Percentiles rank a stretch among this genome's conserved stretches.
Conservation (phyloP, 1,284 basidiomycete genomes). For the Cystobasidium slooffiae region DNA sequence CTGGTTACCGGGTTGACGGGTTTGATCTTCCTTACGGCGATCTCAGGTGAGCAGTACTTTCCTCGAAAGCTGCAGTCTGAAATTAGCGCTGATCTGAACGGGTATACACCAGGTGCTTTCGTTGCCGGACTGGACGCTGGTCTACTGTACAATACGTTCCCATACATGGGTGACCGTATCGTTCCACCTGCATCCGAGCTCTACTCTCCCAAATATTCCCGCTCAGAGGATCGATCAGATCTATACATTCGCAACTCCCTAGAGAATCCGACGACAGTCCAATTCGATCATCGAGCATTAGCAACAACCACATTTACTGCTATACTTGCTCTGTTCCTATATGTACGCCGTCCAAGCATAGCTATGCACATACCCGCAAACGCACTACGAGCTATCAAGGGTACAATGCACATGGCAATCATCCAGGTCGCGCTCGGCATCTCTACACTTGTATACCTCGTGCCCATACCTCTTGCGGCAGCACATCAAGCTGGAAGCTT, state of each 20-base stretch:
- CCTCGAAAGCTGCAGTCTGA: slow-evolving; percentile 67
- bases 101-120: slow-evolving; percentile 65
- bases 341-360: slow-evolving; percentile 62
- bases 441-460: slow-evolving; percentile 87
- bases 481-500: slow-evolving; percentile 95
- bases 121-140: slow-evolving; percentile 98
- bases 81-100: slow-evolving; percentile 55
- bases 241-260: slow-evolving; percentile 90
- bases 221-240: slow-evolving; percentile 70
- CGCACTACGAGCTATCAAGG: slow-evolving; percentile 67
- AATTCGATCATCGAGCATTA: slow-evolving; percentile 92
- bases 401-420: slow-evolving; percentile 80
- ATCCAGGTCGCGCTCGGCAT: slow-evolving; percentile 89
- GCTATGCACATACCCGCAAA: slow-evolving; percentile 68
- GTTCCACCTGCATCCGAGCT: slow-evolving; percentile 84
- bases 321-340: slow-evolving; percentile 69
- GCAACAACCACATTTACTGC: slow-evolving; percentile 78
- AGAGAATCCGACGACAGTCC: slow-evolving; percentile 97
- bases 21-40: slow-evolving; percentile 84
- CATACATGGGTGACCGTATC: slow-evolving; percentile 88
- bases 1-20: slow-evolving; percentile 69
- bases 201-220: slow-evolving; percentile 74
- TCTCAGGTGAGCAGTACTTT: slow-evolving; percentile 83
- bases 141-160: slow-evolving; percentile 96
- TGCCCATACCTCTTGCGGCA: slow-evolving; percentile 88